Evolutionary conservation across 345 rosid genomes (phyloP), one percentile per base, ranked within the genome.

Genomic region (Gynandropsis gynandra): DNA sequence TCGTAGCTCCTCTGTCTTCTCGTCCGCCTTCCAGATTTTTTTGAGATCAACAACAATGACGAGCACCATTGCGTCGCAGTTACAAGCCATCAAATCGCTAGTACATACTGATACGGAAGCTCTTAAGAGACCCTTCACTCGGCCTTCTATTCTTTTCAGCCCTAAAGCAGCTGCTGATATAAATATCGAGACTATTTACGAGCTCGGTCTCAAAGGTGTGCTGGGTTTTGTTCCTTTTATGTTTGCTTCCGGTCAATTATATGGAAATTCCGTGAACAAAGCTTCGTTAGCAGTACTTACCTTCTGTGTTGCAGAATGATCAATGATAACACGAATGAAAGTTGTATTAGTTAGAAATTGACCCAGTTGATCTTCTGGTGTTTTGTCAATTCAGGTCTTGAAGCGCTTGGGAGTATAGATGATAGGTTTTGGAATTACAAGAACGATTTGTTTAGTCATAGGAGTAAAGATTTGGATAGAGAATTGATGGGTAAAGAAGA

Each of bases 391-490:
- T 64, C 69, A 92, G 98, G 98, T 69, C 59, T 87, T 4, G 90
- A 87, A 68, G 84, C 69, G 54, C 82, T 92, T 54, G 55, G 67
- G 31, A 64, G 66, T 24, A 58, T 68, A 7, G 86, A 92, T 16
- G 89, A 81, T 47, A 73, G 98, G 60, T 87, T 85, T 67, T 64
- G 69, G 46, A 76, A 74, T 51, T 92, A 72, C 47, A 57, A 67
- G 51, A 74, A 42, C 20, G 90, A 79, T 52, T 61, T 92, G 73
- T 92, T 87, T 63, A 82, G 88, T 70, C 76, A 64, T 44, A 81
- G 76, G 50, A 82, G 84, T 65, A 87, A 64, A 63, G 95, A 85
- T 56, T 50, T 80, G 68, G 89, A 92, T 66, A 77, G 98, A 52
- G 97, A 87, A 42, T 66, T 82, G 64, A 56, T 85, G 79, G 59